Conservation (phyloP, 1,284 basidiomycete species). For the Marasmius fiardii region DNA sequence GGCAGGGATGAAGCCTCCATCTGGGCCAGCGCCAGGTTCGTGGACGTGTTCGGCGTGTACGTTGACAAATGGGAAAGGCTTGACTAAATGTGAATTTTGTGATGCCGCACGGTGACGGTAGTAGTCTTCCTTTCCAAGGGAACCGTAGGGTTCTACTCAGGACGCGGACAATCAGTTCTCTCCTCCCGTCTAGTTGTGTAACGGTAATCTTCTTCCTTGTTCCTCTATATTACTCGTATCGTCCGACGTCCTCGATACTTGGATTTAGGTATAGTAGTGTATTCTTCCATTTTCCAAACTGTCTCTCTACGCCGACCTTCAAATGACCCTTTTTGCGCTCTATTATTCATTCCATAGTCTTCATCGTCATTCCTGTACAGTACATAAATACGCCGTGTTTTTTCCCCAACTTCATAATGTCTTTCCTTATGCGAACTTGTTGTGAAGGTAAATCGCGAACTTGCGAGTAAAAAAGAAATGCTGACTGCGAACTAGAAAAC, state of each 20-base stretch:
- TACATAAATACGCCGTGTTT: background rate
- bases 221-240: background rate
- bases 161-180: background rate
- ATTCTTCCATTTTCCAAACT: too few species aligned
- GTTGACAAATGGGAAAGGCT: conserved; percentile 42
- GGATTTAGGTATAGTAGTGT: too few species aligned
- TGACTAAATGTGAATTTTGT: conserved; percentile 49
- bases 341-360: background rate
- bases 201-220: background rate
- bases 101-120: too few species aligned
- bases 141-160: too few species aligned
- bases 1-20: conserved; percentile 30
- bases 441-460: conserved; percentile 24
- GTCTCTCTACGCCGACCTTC: too few species aligned
- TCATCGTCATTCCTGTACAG: conserved; percentile 6
- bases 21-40: conserved; percentile 15
- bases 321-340: background rate
- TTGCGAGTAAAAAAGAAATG: too few species aligned
- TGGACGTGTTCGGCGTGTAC: conserved; percentile 48
- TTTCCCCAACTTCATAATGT: background rate
- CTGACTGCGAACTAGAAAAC: too few species aligned
- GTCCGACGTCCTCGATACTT: background rate
- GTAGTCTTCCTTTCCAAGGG: too few species aligned
- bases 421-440: background rate
- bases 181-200: background rate